These are phyloP conservation scores for Ogataea salicorniae DNA, from an alignment of 805 yeast species.

Conservation along the genomic window DNA sequence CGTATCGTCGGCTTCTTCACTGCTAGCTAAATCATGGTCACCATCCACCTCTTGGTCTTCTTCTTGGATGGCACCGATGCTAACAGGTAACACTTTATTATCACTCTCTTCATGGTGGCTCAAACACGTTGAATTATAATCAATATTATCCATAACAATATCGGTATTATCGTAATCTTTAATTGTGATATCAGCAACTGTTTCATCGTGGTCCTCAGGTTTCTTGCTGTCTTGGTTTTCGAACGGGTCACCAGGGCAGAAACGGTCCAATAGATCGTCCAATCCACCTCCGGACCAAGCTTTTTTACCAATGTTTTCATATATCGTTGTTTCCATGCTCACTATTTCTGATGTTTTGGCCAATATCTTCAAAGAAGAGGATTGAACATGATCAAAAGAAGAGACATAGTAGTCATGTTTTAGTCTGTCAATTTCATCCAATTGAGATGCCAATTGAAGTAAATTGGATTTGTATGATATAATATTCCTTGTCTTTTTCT, in stretches of 20 bases:
- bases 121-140: too few species aligned
- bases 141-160: too few species aligned
- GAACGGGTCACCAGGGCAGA: constrained; percentile 9
- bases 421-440: constrained; percentile 72
- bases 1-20: constrained; percentile 13
- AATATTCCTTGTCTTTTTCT: constrained; percentile 58
- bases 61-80: not conserved
- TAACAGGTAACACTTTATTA: not conserved
- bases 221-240: constrained; percentile 9
- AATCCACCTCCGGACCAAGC: constrained; percentile 88
- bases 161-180: not conserved
- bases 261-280: constrained; percentile 39
- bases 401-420: constrained; percentile 72
- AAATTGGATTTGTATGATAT: constrained; percentile 63
- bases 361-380: constrained; percentile 52
- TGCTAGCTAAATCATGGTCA: not conserved
- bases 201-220: constrained; percentile 2
- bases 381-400: constrained; percentile 56
- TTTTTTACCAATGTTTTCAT: constrained; percentile 74
- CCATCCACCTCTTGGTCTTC: not conserved
- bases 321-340: constrained; percentile 75
- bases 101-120: too few species aligned
- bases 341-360: constrained; percentile 57
- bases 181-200: constrained; percentile 1
- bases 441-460: constrained; percentile 60